Percentiles rank a stretch among this genome's conserved stretches.
Evolutionary conservation across 2,329 filamentous ascomycete species (phyloP).

Genomic region (Aspergillus carbonarius): DNA sequence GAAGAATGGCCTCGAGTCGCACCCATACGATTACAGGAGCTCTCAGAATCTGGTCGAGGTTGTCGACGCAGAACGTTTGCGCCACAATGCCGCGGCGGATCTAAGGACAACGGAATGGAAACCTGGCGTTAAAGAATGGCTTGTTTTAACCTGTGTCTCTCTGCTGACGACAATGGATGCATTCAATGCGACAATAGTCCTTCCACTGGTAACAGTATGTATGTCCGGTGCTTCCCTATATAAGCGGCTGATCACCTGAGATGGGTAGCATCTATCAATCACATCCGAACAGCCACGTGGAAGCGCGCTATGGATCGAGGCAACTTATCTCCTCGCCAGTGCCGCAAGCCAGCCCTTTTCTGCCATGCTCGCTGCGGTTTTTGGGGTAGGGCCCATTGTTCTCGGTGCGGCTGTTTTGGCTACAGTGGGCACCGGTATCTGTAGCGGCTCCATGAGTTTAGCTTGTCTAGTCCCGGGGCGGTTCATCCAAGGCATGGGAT

Average conservation of each 20-base stretch:
- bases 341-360: constrained; percentile 30
- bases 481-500: constrained; percentile 48
- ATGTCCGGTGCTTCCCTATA: neutral
- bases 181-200: constrained; percentile 51
- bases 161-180: constrained; percentile 51
- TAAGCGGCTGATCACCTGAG: neutral
- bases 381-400: constrained; percentile 49
- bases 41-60: constrained; percentile 11
- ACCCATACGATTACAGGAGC: constrained; percentile 7
- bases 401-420: constrained; percentile 47
- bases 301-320: constrained; percentile 51
- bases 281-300: constrained; percentile 35
- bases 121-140: constrained; percentile 41
- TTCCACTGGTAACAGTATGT: constrained; percentile 46
- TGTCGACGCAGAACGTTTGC: neutral
- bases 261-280: constrained; percentile 32
- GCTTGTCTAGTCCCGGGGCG: constrained; percentile 44
- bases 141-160: constrained; percentile 44
- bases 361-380: constrained; percentile 35
- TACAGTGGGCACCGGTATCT: constrained; percentile 48
- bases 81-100: constrained; percentile 12
- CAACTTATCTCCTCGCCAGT: constrained; percentile 47
- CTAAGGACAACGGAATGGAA: constrained; percentile 33
- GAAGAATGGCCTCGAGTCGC: constrained; percentile 12
- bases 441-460: constrained; percentile 39